These are phyloP conservation scores for Diatrype stigma DNA, from an alignment of 2,329 filamentous ascomycete species.

Conservation along the genomic window DNA sequence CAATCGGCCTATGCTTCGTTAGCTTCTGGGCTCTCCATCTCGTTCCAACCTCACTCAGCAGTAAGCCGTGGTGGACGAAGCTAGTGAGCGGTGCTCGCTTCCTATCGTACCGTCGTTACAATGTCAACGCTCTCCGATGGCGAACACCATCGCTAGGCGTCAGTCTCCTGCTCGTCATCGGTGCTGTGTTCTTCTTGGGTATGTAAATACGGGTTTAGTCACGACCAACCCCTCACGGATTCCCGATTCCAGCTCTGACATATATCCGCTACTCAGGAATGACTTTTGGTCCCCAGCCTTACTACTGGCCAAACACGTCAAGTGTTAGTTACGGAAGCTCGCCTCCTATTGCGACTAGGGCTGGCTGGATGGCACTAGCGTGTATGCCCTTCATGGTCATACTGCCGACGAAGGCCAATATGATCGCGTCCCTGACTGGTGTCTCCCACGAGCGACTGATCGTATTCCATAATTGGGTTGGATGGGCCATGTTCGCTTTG, in stretches of 20 bases:
- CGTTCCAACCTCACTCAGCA: conserved; percentile 20
- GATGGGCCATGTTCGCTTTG: conserved; percentile 52
- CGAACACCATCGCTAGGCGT: conserved; percentile 42
- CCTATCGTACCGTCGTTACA: conserved; percentile 36
- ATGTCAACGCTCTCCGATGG: conserved; percentile 30
- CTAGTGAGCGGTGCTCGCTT: conserved; percentile 33
- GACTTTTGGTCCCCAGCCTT: conserved; percentile 45
- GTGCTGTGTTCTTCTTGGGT: conserved; percentile 43
- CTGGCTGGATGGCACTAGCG: conserved; percentile 49
- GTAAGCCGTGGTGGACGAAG: conserved; percentile 28
- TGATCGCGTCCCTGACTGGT: conserved; percentile 50
- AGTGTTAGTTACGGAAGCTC: conserved; percentile 41
- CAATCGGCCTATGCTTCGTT: conserved; percentile 45
- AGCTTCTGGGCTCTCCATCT: conserved; percentile 28
- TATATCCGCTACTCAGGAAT: conserved; percentile 28
- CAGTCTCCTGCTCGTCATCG: conserved; percentile 33
- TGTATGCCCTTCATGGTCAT: conserved; percentile 49
- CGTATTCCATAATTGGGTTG: conserved; percentile 50
- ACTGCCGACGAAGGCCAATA: conserved; percentile 51
- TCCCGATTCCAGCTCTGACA: conserved; percentile 3
- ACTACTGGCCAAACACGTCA: conserved; percentile 49
- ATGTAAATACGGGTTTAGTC: conserved; percentile 9
- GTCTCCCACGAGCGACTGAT: conserved; percentile 55
- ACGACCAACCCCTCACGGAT: not conserved
- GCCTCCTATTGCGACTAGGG: conserved; percentile 48